Base-by-base conservation (phyloP, 2,329 filamentous ascomycete species). In the Claviceps sp. region DNA sequence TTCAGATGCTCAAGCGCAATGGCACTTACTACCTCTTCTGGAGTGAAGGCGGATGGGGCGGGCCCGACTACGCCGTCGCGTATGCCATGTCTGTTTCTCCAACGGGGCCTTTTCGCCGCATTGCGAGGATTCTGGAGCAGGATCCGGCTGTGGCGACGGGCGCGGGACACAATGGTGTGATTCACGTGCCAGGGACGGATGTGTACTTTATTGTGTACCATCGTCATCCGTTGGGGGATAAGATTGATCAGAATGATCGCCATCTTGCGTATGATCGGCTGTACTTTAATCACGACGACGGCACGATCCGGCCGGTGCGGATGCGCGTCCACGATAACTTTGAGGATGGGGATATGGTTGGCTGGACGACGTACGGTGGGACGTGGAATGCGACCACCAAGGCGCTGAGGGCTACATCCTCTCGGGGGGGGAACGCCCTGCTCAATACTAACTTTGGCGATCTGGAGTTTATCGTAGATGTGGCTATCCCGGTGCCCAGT, bases 181-280 rank as follows among this genome's bases (percentile, higher is more conserved):
- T 73, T 34, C 69, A 70, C 51, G 65, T 74, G 2, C 72, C 70
- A 0, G 66, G 65, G 0, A 71, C 71, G 2, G 71, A 74, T 55
- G 66, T 71, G 26, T 74, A 70, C 67, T 73, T 71, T 58, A 73
- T 75, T 14, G 66, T 67, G 0, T 75, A 74, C 53, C 73, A 75
- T 57, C 72, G 73, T 1, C 60, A 60, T 37, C 69, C 68, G 7
- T 64, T 73, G 2, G 67, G 68, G 54, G 70, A 74, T 47, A 68
- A 64, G 1, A 66, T 54, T n/a, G 50, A 68, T 51, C 68, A 67
- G 38, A 72, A 76, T 54, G 70, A 75, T 58, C 70, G 73, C 2
- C 67, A 70, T 16, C 60, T 71, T 2, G 71, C 71, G 38, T 74
- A 75, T 50, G 73, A 76, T 57, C 67, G 71, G 16, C 71, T 76